phyloP scores from a whole-genome alignment of 495 filamentous ascomycete genomes.

The Aspergillus diversus region DNA sequence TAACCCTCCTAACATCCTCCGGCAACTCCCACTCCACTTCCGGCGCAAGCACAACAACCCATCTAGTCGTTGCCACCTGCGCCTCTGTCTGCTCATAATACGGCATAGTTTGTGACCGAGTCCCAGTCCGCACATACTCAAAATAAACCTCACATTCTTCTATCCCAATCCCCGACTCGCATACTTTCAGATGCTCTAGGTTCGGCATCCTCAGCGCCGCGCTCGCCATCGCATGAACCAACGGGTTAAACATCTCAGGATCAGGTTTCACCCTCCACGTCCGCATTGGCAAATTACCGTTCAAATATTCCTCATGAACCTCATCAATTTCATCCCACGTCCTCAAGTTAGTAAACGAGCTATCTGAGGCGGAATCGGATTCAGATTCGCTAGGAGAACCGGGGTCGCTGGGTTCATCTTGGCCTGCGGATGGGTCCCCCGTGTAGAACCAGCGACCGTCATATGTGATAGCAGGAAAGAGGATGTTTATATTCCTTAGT shows the following conservation, averaged over 20 bases:
- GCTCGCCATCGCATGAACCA: not conserved
- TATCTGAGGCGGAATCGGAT: conserved; percentile 12
- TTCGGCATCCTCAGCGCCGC: conserved; percentile 7
- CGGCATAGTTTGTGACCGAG: not conserved
- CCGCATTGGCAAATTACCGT: conserved; percentile 3
- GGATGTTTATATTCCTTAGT: not conserved
- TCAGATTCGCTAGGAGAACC: not conserved
- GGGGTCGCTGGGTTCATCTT: too few species aligned
- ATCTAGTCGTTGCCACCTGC: not conserved
- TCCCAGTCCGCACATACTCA: conserved; percentile 6
- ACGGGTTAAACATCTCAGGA: not conserved
- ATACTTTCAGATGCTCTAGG: not conserved
- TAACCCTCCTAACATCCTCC: not conserved
- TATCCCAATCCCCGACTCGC: too few species aligned
- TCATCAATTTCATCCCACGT: not conserved
- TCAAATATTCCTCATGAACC: not conserved
- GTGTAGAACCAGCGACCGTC: conserved; percentile 22
- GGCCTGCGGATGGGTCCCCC: conserved; percentile 3
- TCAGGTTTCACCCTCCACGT: conserved; percentile 12
- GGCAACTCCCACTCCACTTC: conserved; percentile 2
- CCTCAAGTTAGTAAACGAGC: too few species aligned
- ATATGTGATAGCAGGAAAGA: conserved; percentile 8
- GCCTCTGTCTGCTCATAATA: not conserved
- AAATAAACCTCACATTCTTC: not conserved
- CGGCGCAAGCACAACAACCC: not conserved